Percentiles rank a stretch among this genome's conserved stretches.
phyloP scores from a whole-genome alignment of 1,284 basidiomycete species.

The Malassezia furfur region DNA sequence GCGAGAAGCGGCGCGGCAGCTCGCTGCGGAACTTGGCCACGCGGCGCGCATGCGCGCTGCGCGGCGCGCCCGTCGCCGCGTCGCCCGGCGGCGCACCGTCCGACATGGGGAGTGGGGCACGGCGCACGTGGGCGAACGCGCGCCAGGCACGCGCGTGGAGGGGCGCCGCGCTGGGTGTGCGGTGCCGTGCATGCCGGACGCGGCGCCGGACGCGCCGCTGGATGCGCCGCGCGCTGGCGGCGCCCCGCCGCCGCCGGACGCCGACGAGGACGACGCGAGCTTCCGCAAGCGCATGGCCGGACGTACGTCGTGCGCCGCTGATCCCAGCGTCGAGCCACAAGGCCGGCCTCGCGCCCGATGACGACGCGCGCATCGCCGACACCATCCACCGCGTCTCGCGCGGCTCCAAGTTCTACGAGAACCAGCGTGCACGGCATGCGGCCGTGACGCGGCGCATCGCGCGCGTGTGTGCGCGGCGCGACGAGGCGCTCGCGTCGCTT shows the following conservation, averaged over 20 bases:
- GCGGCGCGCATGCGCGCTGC: not conserved
- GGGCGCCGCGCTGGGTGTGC: not conserved
- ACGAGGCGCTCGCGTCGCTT: slow-evolving; percentile 24
- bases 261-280: slow-evolving; percentile 6
- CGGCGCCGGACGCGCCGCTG: not conserved
- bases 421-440: slow-evolving; percentile 72
- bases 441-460: slow-evolving; percentile 65
- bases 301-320: slow-evolving; percentile 14
- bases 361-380: slow-evolving; percentile 30
- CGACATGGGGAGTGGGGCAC: too few relatives aligned
- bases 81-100: too few relatives aligned
- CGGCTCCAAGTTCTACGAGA: slow-evolving; percentile 53
- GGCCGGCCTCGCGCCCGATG: slow-evolving; percentile 30
- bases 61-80: not conserved
- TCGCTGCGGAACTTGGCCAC: not conserved
- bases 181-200: too few relatives aligned
- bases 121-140: too few relatives aligned
- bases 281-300: slow-evolving; percentile 35
- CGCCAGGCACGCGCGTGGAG: not conserved
- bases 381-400: slow-evolving; percentile 40
- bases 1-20: not conserved
- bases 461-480: slow-evolving; percentile 34
- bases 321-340: slow-evolving; percentile 35
- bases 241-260: not conserved
- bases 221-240: too few relatives aligned